These are phyloP conservation scores for Coffea canephora DNA, from an alignment of 257 asterid species.

Conservation along the genomic window DNA sequence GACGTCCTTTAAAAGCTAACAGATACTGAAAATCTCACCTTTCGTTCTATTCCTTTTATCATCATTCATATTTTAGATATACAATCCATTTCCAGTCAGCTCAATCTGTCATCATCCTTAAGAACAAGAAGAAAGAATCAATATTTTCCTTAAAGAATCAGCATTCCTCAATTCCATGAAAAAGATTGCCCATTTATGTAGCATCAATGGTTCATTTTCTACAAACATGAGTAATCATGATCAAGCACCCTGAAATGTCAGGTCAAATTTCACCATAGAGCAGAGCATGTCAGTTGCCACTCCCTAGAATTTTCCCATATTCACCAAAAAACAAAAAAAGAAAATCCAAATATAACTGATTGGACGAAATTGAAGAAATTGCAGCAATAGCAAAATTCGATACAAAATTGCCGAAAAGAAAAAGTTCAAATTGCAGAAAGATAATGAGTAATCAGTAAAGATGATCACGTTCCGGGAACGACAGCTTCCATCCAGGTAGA, in stretches of 20 bases:
- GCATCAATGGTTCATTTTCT: background rate
- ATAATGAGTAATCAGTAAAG: background rate
- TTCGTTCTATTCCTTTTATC: background rate
- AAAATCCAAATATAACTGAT: background rate
- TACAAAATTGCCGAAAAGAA: background rate
- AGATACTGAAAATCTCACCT: background rate
- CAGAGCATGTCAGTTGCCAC: background rate
- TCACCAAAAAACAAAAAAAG: background rate
- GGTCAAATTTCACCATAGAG: background rate
- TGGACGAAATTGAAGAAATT: background rate
- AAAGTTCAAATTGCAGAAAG: background rate
- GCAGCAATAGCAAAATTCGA: background rate
- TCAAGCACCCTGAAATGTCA: background rate
- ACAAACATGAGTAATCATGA: background rate
- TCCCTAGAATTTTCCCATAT: background rate
- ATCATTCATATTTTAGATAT: background rate
- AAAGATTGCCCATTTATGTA: too few relatives aligned
- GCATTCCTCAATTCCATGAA: too few relatives aligned
- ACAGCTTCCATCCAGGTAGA: conserved; percentile 89
- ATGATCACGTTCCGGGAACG: conserved; percentile 88
- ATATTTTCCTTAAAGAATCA: too few relatives aligned
- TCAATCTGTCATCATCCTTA: background rate
- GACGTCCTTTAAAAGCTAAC: background rate
- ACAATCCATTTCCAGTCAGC: background rate
- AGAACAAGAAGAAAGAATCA: background rate